These are phyloP conservation scores for Fusarium tanahbumbuense DNA, from an alignment of 2,329 filamentous ascomycete species.

Conservation along the genomic window DNA sequence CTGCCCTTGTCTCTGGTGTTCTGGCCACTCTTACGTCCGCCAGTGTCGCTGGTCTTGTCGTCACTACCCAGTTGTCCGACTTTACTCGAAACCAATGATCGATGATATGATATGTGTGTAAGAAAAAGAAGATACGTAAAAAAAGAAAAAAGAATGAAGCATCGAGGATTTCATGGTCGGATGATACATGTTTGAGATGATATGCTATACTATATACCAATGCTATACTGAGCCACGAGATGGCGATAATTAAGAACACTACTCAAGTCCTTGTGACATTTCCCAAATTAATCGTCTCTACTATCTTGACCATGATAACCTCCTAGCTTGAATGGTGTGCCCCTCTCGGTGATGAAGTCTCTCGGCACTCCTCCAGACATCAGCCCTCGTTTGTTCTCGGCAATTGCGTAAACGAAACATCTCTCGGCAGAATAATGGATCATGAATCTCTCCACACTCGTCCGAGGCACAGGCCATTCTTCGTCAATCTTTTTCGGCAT, in stretches of 20 bases:
- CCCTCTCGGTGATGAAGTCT: too few species aligned
- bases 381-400: not conserved
- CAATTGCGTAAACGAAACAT: not conserved
- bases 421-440: not conserved
- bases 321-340: too few species aligned
- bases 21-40: slow-evolving; percentile 84
- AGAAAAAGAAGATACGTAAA: too few species aligned
- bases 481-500: not conserved
- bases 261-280: not conserved
- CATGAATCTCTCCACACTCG: slow-evolving; percentile 5
- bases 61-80: slow-evolving; percentile 60
- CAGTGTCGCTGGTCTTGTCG: slow-evolving; percentile 79
- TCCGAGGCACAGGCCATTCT: slow-evolving; percentile 23
- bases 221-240: slow-evolving; percentile 29
- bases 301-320: too few species aligned
- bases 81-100: slow-evolving; percentile 23
- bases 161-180: slow-evolving; percentile 4
- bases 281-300: not conserved
- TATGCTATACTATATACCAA: slow-evolving; percentile 30
- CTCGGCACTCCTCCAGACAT: not conserved
- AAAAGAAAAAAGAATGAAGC: not conserved
- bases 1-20: slow-evolving; percentile 81
- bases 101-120: slow-evolving; percentile 9
- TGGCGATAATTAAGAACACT: slow-evolving; percentile 15
- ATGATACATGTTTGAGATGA: slow-evolving; percentile 12